Conservation (phyloP, 345 rosid species). For the Leavenworthia alabamica region DNA sequence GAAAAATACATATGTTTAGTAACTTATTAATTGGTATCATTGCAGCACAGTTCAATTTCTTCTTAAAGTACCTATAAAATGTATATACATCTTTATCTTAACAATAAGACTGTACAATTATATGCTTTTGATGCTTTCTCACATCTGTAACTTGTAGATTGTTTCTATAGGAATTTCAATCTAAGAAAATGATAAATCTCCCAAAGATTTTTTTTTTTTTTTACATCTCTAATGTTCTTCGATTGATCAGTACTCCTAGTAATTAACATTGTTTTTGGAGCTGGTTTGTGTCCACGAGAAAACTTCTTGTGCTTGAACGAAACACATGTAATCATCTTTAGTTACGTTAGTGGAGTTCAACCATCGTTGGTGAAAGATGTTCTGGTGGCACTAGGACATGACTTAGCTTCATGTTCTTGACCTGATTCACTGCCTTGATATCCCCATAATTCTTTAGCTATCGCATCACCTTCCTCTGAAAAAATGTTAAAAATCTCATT, state of each 20-base stretch:
- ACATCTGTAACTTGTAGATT: neutral
- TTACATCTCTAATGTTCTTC: too few relatives aligned
- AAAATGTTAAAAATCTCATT: neutral
- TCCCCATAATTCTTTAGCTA: conserved; percentile 28
- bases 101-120: conserved; percentile 13
- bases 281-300: conserved; percentile 14
- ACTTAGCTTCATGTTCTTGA: conserved; percentile 12
- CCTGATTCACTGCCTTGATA: conserved; percentile 16
- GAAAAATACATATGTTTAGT: neutral
- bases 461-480: conserved; percentile 24
- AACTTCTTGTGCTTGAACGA: conserved; percentile 6
- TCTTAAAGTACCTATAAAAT: neutral
- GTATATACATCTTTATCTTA: conserved; percentile 9
- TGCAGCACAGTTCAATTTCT: neutral
- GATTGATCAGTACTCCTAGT: neutral
- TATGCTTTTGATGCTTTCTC: conserved; percentile 1
- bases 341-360: conserved; percentile 18
- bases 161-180: neutral
- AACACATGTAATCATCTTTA: neutral
- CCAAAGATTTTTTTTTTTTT: too few relatives aligned
- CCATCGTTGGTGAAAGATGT: conserved; percentile 18
- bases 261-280: conserved; percentile 5
- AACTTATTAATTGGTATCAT: neutral
- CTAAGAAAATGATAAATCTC: neutral
- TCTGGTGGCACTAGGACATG: conserved; percentile 22